Evolutionary conservation across 306 rosid genomes (phyloP), one percentile per base, ranked within the genome.

Genomic region (Sicyos baderoa): DNA sequence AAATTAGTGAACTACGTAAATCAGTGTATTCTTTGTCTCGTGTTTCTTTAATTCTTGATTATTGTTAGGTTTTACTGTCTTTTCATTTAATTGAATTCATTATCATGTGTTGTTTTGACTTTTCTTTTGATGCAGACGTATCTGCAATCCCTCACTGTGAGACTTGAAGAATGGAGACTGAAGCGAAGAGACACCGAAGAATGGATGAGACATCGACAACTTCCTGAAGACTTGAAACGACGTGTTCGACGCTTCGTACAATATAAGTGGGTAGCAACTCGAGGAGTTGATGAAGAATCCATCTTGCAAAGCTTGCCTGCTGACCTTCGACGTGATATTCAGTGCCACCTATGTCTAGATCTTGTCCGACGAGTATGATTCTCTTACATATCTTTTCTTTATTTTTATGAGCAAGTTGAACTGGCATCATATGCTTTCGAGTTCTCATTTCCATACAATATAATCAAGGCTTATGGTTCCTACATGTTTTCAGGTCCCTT

Each of bases 121-220:
- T 25, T 25, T 25, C 3, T 25, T 25, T 25, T 25, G 29, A 25
- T 25, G 29, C 80, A 90, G 97, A 90, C 86, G 21, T 94, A 90
- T 71, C 91, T 94, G 0, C 99, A 94, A 80, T 94, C 97, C 4
- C 84, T 87, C 0, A 90, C 95, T 0, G 89, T 86, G 45, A 83
- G 96, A 10, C 76, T 94, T 50, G 97, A 94, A 79, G 99, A 94
- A 71, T 94, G 99, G 99, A 86, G 97, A 74, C 86, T 90, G 55
- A 85, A 72, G 82, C 85, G 94, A 81, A 90, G 85, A 17, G 99
- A 94, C 64, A 85, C 95, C 48, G 97, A 94, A 67, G 88, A 94
- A 72, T 94, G 99, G 99, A 94, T 94, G 97, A 90, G 77, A 72
- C 99, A 90, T 80, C 81, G 96, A 72, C 99, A 90, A 59, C 84